Evolutionary conservation across 2,329 filamentous ascomycete genomes (phyloP).

Genomic region (Fusarium heterosporum): DNA sequence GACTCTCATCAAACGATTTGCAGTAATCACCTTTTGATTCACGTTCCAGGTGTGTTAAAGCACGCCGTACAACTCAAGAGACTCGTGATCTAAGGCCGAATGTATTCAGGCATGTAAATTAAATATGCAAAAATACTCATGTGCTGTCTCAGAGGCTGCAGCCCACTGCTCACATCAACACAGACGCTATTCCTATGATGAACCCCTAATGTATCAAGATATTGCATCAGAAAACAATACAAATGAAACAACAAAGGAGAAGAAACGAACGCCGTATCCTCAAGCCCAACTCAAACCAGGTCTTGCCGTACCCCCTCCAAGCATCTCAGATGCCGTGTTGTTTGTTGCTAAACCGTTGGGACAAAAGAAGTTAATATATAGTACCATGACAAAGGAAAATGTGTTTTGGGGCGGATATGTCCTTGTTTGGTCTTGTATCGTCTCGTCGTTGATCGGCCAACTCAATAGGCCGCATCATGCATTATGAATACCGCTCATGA

Average conservation of each 20-base stretch:
- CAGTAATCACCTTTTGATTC: not conserved
- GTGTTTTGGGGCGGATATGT: slow-evolving; percentile 46
- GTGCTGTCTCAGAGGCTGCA: slow-evolving; percentile 36
- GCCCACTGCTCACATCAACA: slow-evolving; percentile 45
- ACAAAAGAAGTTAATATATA: slow-evolving; percentile 46
- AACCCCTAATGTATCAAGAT: slow-evolving; percentile 41
- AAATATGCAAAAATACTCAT: slow-evolving; percentile 40
- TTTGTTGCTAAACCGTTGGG: slow-evolving; percentile 42
- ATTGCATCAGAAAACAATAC: slow-evolving; percentile 22
- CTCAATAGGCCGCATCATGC: slow-evolving; percentile 47
- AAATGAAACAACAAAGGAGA: slow-evolving; percentile 12
- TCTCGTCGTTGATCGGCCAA: slow-evolving; percentile 48
- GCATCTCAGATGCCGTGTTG: slow-evolving; percentile 23
- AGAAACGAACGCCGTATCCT: slow-evolving; percentile 44
- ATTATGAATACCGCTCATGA: slow-evolving; percentile 48
- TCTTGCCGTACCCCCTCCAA: slow-evolving; percentile 13
- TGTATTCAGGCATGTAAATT: slow-evolving; percentile 38
- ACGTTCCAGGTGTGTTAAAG: not conserved
- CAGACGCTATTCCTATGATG: slow-evolving; percentile 36
- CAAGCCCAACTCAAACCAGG: slow-evolving; percentile 36
- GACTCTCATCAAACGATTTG: not conserved
- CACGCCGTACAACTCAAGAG: not conserved
- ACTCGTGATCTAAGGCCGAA: not conserved
- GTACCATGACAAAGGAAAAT: slow-evolving; percentile 47
- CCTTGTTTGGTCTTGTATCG: slow-evolving; percentile 50